A percentile compares a stretch with the other conserved stretches of the same genome.
phyloP scores from a whole-genome alignment of 148 eudicot species.

The Silene conica region DNA sequence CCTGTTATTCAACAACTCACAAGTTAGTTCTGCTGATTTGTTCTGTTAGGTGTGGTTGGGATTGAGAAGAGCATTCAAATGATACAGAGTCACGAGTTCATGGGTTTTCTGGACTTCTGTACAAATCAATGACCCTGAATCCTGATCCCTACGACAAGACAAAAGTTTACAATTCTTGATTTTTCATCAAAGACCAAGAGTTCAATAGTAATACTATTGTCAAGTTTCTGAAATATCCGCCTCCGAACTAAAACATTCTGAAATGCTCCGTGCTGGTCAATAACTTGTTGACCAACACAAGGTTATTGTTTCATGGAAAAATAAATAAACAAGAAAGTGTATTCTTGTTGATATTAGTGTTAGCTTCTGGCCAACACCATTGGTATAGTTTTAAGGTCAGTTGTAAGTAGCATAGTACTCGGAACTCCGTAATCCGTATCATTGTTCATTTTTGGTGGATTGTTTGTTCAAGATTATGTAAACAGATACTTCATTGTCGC shows the following conservation, averaged over 20 bases:
- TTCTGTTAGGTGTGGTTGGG: constrained; percentile 69
- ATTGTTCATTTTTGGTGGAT: not conserved
- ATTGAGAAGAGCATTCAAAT: constrained; percentile 56
- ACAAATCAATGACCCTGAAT: constrained; percentile 44
- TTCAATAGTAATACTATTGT: no score
- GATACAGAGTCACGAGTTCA: constrained; percentile 68
- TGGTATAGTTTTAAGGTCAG: no score
- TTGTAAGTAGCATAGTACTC: not conserved
- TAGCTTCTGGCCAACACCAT: constrained; percentile 37
- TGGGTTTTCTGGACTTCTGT: constrained; percentile 86
- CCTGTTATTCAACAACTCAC: not conserved
- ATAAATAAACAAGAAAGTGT: not conserved
- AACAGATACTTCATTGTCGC: not conserved
- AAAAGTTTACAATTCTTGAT: no score
- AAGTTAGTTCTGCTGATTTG: not conserved
- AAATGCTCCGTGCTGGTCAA: constrained; percentile 34
- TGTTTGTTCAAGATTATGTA: not conserved
- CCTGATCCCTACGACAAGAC: not conserved
- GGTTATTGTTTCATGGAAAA: not conserved
- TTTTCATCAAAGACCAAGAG: not conserved
- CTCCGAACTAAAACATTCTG: no score
- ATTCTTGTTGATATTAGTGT: constrained; percentile 26
- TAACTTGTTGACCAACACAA: constrained; percentile 32
- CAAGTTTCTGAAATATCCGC: no score
- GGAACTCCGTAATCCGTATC: no score